phyloP scores from a whole-genome alignment of 2,329 filamentous ascomycete species.

The Fusarium liriodendri region DNA sequence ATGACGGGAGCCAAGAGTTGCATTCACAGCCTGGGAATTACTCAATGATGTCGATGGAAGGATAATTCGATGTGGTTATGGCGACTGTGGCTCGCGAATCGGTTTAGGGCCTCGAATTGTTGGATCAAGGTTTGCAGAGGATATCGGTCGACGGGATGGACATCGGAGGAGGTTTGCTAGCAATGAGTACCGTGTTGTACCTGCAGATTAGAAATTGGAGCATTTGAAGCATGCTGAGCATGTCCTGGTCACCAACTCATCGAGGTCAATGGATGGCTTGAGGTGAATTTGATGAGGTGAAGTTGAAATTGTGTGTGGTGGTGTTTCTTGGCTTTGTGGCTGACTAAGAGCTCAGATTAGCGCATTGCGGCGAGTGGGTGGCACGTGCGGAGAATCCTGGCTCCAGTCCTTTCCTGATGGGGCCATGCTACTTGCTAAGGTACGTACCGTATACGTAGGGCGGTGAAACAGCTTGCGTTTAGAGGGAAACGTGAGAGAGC shows the following conservation, averaged over 20 bases:
- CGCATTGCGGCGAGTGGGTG: background rate
- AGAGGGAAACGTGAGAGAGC: background rate
- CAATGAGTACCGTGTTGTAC: background rate
- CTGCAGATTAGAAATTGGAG: background rate
- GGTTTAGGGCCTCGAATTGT: background rate
- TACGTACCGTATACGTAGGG: slow-evolving; percentile 7
- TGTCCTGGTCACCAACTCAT: background rate
- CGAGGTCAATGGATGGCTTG: background rate
- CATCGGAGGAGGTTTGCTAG: background rate
- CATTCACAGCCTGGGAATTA: background rate
- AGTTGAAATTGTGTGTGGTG: slow-evolving; percentile 31
- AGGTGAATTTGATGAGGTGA: slow-evolving; percentile 17
- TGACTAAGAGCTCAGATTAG: slow-evolving; percentile 32
- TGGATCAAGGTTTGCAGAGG: background rate
- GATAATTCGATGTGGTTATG: no score
- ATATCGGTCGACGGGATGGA: background rate
- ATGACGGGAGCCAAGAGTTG: background rate
- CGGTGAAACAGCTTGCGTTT: slow-evolving; percentile 13
- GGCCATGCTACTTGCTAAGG: background rate
- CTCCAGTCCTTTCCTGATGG: slow-evolving; percentile 4
- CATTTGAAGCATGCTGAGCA: background rate
- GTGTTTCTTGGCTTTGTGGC: slow-evolving; percentile 19
- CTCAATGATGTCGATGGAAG: background rate
- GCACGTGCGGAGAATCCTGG: slow-evolving; percentile 35
- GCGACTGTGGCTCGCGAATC: background rate